Evolutionary conservation across 768 basidiomycete genomes (phyloP).

Genomic region (Xanthoconium purpureum): DNA sequence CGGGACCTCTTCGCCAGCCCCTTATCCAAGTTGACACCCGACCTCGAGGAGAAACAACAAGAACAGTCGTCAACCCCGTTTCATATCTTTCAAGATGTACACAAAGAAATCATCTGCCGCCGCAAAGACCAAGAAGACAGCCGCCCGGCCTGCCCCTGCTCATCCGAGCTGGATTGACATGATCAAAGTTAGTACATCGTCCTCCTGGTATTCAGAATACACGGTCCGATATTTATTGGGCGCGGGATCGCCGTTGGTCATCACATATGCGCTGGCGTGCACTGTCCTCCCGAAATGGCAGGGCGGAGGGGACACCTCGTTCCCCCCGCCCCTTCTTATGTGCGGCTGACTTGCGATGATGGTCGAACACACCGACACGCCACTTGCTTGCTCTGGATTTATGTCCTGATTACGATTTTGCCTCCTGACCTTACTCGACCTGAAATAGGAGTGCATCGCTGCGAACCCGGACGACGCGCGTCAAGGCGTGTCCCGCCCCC

Average conservation of each 20-base stretch:
- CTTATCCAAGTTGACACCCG: slow-evolving; percentile 13
- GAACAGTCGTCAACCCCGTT: slow-evolving; percentile 7
- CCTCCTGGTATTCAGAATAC: slow-evolving; percentile 10
- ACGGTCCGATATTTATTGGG: slow-evolving; percentile 13
- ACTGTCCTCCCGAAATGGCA: slow-evolving; percentile 35
- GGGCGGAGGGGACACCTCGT: slow-evolving; percentile 36
- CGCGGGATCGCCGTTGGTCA: slow-evolving; percentile 1
- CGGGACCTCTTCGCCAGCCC: slow-evolving; percentile 21
- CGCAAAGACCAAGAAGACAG: slow-evolving; percentile 40
- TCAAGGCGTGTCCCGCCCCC: slow-evolving; percentile 80
- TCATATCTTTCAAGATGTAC: slow-evolving; percentile 27
- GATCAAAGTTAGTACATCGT: slow-evolving; percentile 61
- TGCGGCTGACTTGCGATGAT: slow-evolving; percentile 13
- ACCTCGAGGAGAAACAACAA: slow-evolving; percentile 16
- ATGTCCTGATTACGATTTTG: slow-evolving; percentile 7
- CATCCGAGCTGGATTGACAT: slow-evolving; percentile 70
- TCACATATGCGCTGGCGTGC: slow-evolving; percentile 6
- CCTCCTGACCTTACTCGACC: slow-evolving; percentile 20
- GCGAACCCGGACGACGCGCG: slow-evolving; percentile 73
- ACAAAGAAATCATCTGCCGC: slow-evolving; percentile 45
- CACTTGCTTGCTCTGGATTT: slow-evolving; percentile 5
- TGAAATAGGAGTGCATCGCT: slow-evolving; percentile 75
- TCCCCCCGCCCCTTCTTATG: slow-evolving; percentile 4
- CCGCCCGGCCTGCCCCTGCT: slow-evolving; percentile 30
- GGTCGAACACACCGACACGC: background rate